A percentile compares a stretch with the other conserved stretches of the same genome.
Conservation (phyloP, 164 flowering plant genomes). For the Berberis vulgaris region DNA sequence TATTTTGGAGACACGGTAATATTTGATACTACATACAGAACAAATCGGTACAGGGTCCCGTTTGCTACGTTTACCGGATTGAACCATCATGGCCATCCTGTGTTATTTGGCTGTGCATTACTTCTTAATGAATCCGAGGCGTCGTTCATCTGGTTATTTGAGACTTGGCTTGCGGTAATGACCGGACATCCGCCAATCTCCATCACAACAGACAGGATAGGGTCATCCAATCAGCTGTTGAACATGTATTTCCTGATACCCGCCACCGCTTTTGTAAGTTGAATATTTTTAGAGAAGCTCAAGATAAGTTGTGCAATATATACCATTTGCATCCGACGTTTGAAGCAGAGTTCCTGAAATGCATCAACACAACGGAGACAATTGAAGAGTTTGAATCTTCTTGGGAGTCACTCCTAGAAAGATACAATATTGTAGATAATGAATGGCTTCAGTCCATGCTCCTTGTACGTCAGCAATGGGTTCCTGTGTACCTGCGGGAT, state of each 20-base stretch:
- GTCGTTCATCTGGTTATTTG: conserved; percentile 4
- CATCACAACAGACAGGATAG: conserved; percentile 8
- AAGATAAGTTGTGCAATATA: background rate
- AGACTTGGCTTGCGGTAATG: conserved; percentile 8
- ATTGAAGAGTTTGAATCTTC: conserved; percentile 6
- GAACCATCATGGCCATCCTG: conserved; percentile 8
- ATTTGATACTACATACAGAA: conserved; percentile 3
- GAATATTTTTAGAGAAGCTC: conserved; percentile 2
- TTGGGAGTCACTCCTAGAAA: conserved; percentile 2
- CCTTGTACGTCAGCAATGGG: conserved; percentile 3
- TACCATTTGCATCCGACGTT: background rate
- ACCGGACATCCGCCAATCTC: background rate
- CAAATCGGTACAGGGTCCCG: conserved; percentile 1
- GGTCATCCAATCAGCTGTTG: conserved; percentile 3
- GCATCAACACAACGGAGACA: conserved; percentile 4
- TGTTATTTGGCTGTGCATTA: conserved; percentile 7
- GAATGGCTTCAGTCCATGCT: conserved; percentile 8
- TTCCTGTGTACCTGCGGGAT: conserved; percentile 6
- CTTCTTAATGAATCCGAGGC: conserved; percentile 2
- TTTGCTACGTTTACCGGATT: conserved; percentile 15
- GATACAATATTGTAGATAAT: conserved; percentile 2
- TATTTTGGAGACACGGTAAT: conserved; percentile 7
- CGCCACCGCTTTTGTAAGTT: conserved; percentile 10
- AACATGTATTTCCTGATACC: background rate
- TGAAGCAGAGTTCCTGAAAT: conserved; percentile 6